Base-by-base conservation (phyloP, 495 filamentous ascomycete genomes). In the Paragyromitra xinjiangensis region DNA sequence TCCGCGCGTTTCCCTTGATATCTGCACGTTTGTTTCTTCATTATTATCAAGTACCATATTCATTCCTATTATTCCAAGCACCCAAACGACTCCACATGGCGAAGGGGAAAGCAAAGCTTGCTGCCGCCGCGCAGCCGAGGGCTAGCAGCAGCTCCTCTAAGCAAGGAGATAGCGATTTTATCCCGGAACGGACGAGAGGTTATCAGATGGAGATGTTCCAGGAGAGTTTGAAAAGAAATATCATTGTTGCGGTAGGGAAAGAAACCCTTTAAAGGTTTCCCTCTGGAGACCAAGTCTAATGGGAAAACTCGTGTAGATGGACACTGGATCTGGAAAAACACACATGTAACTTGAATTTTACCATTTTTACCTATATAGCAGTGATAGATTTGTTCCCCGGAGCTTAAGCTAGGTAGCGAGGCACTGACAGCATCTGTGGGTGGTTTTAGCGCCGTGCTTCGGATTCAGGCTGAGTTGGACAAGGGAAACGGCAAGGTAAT, bases 151-250 rank as follows among this genome's bases (percentile, higher is more conserved):
- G 22, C n/a, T 56, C 12, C 29, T 14, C 14, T 16, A 14, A 5
- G 11, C 29, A 12, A 29, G 40, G 4, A 16, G 6, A 14, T 26
- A 40, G 3, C 7, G 74, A 77, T 24, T 39, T 45, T n/a, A 62
- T 34, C 51, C 39, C 12, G 16, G 77, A 79, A 59, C 58, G 67
- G 66, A 75, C 93, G 2, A 90, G 94, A 24, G 88, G 87, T 4
- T 98, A 98, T 81, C 95, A 98, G 84, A 81, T 89, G 45, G 95
- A 98, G 85, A 98, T 98, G 94, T 87, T 96, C 22, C 89, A 94
- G 75, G 90, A 91, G 78, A 95, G 93, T 81, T 83, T 95, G 80
- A 87, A 87, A 67, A 83, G 87, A 68, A 97, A 97, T 82, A 91
- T 93, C 71, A 95, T 98, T 77, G 92, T 98, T 66, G 90, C 90